Evolutionary conservation across 176 grass and related monocot species (phyloP), one percentile per base, ranked within the genome.

Genomic region (Urochloa ruziziensis): DNA sequence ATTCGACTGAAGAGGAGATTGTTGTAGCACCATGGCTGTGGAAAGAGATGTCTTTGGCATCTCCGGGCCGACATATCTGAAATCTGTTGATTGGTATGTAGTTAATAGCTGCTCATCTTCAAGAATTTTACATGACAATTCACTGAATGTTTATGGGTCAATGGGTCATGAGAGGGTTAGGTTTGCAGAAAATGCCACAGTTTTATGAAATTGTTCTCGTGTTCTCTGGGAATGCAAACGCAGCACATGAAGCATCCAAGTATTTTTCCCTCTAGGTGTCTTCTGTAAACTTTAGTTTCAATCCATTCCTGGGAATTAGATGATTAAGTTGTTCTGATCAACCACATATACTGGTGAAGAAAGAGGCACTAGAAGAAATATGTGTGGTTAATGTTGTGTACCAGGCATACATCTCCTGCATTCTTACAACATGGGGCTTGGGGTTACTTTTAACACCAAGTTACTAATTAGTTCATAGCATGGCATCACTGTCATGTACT

Each of bases 31-130:
- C 32, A 98, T 98, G 96, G 84, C 84, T 72, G 89, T 89, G 47
- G 91, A 98, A 66, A 98, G 77, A 73, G 96, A 98, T 70, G 62
- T 93, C 11, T 95, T 98, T 89, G 73, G 58, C 69, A 80, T 95
- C 16, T 82, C 86, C 36, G 96, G 93, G 47, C 96, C 93, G 6
- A 81, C 83, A 40, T 87, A 98, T 84, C 83, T 98, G 53, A 90
- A 79, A 27, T 82, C 93, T 69, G 68, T 95, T 37, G 67, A 92
- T 61, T 98, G 96, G 96, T 98, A 95, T 76, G 84, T 54, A n/a
- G 14, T 69, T 84, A 77, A 85, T 68, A 75, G 53, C 23, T 80
- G 30, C 63, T 33, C 29, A 6, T 49, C 24, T 37, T 74, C 25
- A 19, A 69, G 7, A 15, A 23, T 9, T 54, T 73, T 78, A 69